Base-by-base conservation (phyloP, 75 land plant species). In the Pinus taeda region DNA sequence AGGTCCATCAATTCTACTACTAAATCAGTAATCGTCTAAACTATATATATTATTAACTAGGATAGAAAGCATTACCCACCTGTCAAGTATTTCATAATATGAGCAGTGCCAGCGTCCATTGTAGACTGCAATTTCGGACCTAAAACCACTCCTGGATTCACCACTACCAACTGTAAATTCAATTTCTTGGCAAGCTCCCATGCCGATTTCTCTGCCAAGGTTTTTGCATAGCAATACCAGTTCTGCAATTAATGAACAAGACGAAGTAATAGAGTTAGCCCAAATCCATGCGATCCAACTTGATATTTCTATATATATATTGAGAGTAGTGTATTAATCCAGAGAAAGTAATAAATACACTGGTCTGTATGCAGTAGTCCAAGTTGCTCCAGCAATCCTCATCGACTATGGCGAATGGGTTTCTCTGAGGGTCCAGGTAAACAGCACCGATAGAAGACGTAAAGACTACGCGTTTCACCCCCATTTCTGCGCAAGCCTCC, bases 161-260 rank as follows among this genome's bases (percentile, higher is more conserved):
- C 77, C 14, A 80, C 78, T 53, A 89, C 83, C 64, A 89, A 24
- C 26, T 86, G 82, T 20, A 86, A 2, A 63, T 81, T 74, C 29
- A 59, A 75, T 60, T 80, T 74, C 26, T 75, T 70, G 9, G 88
- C 83, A 21, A 60, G 29, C 56, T 84, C 80, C 86, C 86, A 84
- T 1, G 88, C 91, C 21, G 66, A 80, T 58, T 26, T 57, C 73
- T 89, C 91, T 3, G 91, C 91, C 73, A 75, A 57, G 4, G 82
- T 79, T 71, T 89, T 89, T 15, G 81, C 86, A 37, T 79, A 74
- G 73, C 91, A 86, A 59, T 89, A 89, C 83, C 91, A 85, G 45
- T 85, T 86, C 91, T 85, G 84, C 33, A 75, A 65, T 45, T 9
- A 24, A 61, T 29, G 59, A 24, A 36, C 67, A 2, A 37, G 18